Evolutionary conservation across 2,329 filamentous ascomycete genomes (phyloP), one percentile per base, ranked within the genome.

Genomic region (Microdochium trichocladiopsis): DNA sequence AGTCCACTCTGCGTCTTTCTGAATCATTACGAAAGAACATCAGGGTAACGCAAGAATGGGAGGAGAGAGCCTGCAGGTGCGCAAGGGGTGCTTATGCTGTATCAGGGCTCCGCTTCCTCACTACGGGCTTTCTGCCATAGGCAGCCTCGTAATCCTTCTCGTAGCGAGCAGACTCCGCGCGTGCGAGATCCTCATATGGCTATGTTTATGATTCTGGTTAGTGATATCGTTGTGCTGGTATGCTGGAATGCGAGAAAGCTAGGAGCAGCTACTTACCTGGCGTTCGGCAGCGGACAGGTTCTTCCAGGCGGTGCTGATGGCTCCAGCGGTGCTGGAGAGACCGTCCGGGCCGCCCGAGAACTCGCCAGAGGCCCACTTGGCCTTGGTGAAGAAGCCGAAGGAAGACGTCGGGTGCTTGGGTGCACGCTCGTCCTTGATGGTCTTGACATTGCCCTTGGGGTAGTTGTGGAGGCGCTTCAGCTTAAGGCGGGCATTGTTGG

Each of bases 391-490:
- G 3, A 66, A 52, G 9, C 51, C 48, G 56, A 61, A 80, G 24
- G 69, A 23, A 12, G 51, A 60, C 12, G 33, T 0, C 11, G 71
- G 59, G 33, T 56, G 59, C 63, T 72, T 74, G 56, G 79, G 79
- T 31, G 68, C 55, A 41, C 80, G 78, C 2, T 72, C 65, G 59
- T 83, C 80, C 2, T 55, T 56, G 56, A 83, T 72, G 18, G 51
- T 1, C 50, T 56, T 58, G 18, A 50, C n/a, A 43, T 28, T 2
- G 22, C 51, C 45, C 56, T 62, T 60, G 49, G 63, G 64, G 57
- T 63, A 60, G 49, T 59, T 55, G 50, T 60, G 60, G 51, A 71
- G 68, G 51, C 62, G 68, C 52, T 63, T 65, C 48, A 83, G 69
- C 24, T 55, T 55, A 8, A 47, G 56, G 52, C 80, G 80, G 22